Evolutionary conservation across 441 rosid species (phyloP).

Genomic region (Pelargonium citronellum): DNA sequence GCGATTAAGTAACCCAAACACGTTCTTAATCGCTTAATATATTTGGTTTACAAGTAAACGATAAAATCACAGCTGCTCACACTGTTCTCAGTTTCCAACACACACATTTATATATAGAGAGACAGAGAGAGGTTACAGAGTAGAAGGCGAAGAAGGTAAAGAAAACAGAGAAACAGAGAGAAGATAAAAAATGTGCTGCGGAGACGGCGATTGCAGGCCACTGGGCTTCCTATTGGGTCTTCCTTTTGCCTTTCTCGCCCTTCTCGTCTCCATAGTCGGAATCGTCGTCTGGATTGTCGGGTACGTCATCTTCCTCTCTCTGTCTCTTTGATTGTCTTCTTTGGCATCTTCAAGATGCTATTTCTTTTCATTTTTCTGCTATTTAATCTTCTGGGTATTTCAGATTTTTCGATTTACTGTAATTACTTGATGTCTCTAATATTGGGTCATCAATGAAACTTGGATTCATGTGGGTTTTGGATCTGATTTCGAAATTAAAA

Average conservation of each 20-base stretch:
- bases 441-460: too few species aligned
- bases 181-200: constrained; percentile 9
- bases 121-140: too few species aligned
- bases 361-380: not conserved
- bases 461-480: not conserved
- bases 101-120: too few species aligned
- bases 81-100: too few species aligned
- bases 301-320: not conserved
- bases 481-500: not conserved
- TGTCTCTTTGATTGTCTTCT: not conserved
- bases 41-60: too few species aligned
- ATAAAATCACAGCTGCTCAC: too few species aligned
- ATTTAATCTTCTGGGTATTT: not conserved
- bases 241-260: not conserved
- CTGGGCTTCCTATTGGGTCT: not conserved
- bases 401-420: not conserved
- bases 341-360: too few species aligned
- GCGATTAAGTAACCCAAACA: too few species aligned
- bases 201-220: constrained; percentile 7
- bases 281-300: not conserved
- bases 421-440: not conserved
- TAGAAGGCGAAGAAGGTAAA: too few species aligned
- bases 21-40: too few species aligned
- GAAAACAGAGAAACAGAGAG: too few species aligned
- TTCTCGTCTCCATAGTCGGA: not conserved